These are phyloP conservation scores for Camelina neglecta DNA, from an alignment of 345 rosid species.

Conservation along the genomic window DNA sequence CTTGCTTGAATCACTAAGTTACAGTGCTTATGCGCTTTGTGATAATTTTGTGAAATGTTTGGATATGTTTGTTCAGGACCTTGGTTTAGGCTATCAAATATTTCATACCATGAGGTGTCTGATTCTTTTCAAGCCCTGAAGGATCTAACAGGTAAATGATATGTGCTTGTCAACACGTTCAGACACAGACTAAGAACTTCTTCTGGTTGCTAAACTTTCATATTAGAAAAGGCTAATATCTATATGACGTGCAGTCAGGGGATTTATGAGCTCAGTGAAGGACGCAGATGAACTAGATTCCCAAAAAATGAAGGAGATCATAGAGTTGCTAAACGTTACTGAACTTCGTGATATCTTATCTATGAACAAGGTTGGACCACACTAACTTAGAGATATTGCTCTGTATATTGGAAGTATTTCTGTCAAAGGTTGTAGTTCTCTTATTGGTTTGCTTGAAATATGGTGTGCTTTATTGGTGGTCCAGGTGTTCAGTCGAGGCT, in stretches of 20 bases:
- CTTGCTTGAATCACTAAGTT: background rate
- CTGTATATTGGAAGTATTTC: background rate
- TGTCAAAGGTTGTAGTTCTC: conserved; percentile 7
- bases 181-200: background rate
- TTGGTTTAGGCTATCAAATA: conserved; percentile 80
- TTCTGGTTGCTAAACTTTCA: background rate
- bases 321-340: conserved; percentile 57
- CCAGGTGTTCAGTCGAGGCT: conserved; percentile 55
- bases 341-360: conserved; percentile 75
- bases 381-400: conserved; percentile 4
- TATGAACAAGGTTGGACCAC: conserved; percentile 60
- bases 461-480: conserved; percentile 31
- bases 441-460: conserved; percentile 22
- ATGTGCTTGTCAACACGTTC: background rate
- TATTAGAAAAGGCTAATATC: conserved; percentile 29
- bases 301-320: conserved; percentile 56
- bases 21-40: conserved; percentile 1
- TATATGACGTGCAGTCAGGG: conserved; percentile 54
- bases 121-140: conserved; percentile 60
- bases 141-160: conserved; percentile 61
- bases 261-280: conserved; percentile 53
- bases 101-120: conserved; percentile 69
- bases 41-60: background rate
- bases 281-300: conserved; percentile 49
- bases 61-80: conserved; percentile 56